These are phyloP conservation scores for Naegleria gruberi DNA, from an alignment of 208 protist genomes.

Conservation along the genomic window DNA sequence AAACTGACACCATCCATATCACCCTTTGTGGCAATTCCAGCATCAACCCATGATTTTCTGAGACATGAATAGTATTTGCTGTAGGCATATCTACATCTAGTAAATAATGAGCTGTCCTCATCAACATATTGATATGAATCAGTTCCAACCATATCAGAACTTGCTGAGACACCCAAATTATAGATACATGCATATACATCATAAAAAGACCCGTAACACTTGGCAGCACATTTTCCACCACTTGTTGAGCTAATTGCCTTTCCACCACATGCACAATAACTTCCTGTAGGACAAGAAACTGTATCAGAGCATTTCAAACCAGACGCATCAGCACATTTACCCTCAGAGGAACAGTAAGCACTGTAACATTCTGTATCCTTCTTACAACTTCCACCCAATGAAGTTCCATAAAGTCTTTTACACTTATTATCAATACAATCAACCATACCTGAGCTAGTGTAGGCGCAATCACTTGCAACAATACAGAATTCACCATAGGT, in stretches of 20 bases:
- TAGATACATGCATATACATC: background rate
- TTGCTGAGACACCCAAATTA: background rate
- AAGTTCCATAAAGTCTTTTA: background rate
- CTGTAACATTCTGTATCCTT: background rate
- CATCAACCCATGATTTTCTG: background rate
- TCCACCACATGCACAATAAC: background rate
- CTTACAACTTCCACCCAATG: background rate
- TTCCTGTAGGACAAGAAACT: background rate
- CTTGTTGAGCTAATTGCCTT: background rate
- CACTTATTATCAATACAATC: background rate
- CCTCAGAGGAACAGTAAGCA: background rate
- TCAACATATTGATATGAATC: background rate
- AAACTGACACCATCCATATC: too few relatives aligned
- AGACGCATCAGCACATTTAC: background rate
- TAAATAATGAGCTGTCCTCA: background rate
- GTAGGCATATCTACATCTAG: background rate
- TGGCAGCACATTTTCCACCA: background rate
- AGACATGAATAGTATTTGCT: background rate
- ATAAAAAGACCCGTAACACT: background rate
- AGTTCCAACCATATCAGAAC: background rate
- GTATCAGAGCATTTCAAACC: background rate
- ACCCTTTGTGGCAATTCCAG: background rate
- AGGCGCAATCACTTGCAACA: background rate
- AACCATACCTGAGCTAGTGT: background rate
- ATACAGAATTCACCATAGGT: background rate